Evolutionary conservation across 345 rosid species (phyloP), one percentile per base, ranked within the genome.

Genomic region (Bretschneidera sinensis): DNA sequence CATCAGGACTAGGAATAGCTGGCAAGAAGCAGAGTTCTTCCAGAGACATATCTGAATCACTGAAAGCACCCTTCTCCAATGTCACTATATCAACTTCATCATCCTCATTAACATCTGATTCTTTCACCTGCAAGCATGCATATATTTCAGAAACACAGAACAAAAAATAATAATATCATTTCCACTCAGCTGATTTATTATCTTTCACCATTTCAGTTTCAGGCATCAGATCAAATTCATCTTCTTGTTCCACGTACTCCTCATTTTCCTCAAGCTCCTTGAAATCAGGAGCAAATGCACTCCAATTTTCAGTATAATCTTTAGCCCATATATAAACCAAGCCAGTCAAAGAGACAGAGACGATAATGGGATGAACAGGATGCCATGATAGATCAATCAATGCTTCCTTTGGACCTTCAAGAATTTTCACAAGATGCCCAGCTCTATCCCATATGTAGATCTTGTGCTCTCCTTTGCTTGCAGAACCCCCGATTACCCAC

Each of bases 181-280:
- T 28, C 33, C 24, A 55, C 17, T 19, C 31, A 67, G 51, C 33
- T 17, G 28, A 21, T 57, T 22, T 56, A 6, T 54, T 33, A 24
- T 39, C 18, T 23, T 59, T 73, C 61, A 90, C 99, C 96, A 90
- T 94, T 78, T 87, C 97, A 50, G 88, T 82, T 77, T 86, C 97
- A 68, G 95, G 95, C 57, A 82, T 70, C 73, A 91, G 61, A 82
- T 94, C 99, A 71, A 94, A 94, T 61, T 94, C 97, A 70, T 94
- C 99, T 76, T 94, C 99, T 2, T 91, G 80, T 81, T 94, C 97
- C 53, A 94, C 88, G 53, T 94, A 94, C 77, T 95, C 99, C 74
- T 95, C 99, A 68, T 95, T 95, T 74, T 95, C 99, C 81, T 91
- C 97, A 6, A 95, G 96, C 84, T 94, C 99, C 72, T 91, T 94